A percentile compares a stretch with the other conserved stretches of the same genome.
Conservation (phyloP, 306 rosid species). For the Alnus rubra region DNA sequence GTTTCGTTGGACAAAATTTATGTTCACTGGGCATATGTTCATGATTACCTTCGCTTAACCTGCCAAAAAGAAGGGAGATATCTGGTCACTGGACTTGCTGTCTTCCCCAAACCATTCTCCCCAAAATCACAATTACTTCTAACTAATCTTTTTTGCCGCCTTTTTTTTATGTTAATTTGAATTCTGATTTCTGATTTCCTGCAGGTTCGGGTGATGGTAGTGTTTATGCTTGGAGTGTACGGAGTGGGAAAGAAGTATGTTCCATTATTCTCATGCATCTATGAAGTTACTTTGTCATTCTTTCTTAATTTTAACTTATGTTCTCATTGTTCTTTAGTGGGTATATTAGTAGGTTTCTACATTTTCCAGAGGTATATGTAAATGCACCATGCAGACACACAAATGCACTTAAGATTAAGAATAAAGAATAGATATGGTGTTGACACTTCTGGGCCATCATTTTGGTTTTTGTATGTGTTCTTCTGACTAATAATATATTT, state of each 20-base stretch:
- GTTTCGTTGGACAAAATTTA: not conserved
- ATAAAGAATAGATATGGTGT: not conserved
- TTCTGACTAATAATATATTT: not conserved
- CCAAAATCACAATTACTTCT: constrained; percentile 3
- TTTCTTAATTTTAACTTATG: not conserved
- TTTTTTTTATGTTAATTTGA: constrained; percentile 25
- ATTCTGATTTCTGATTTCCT: constrained; percentile 25
- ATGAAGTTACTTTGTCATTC: constrained; percentile 3
- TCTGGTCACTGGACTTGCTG: not conserved
- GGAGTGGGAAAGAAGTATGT: constrained; percentile 88
- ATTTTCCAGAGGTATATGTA: not conserved
- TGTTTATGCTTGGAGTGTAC: constrained; percentile 82
- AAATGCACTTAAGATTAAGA: not conserved
- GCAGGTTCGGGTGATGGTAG: constrained; percentile 95
- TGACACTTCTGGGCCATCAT: not conserved
- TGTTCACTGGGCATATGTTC: not conserved
- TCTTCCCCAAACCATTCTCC: not conserved
- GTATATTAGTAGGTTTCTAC: not conserved
- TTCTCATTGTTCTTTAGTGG: not conserved
- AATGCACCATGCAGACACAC: not conserved
- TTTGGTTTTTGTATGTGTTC: not conserved
- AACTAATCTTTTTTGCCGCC: constrained; percentile 22
- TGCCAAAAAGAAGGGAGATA: not conserved
- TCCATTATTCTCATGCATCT: constrained; percentile 17
- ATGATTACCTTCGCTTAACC: not conserved